These are phyloP conservation scores for Metarhizium brunneum DNA, from an alignment of 2,329 filamentous ascomycete genomes.

Conservation along the genomic window DNA sequence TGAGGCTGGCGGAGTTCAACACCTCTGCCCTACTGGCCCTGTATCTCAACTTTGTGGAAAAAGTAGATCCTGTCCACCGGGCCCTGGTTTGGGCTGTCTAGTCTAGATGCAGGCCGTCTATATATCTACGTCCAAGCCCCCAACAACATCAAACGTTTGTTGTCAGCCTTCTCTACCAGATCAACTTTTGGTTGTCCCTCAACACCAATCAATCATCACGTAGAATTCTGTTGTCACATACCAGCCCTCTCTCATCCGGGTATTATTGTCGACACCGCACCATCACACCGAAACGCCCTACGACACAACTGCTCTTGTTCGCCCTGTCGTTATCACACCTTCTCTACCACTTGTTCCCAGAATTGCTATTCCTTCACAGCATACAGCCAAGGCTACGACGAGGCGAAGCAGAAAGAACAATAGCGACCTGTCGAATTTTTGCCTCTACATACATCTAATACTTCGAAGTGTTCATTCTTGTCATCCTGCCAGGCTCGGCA, in stretches of 20 bases:
- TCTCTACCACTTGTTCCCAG: background rate
- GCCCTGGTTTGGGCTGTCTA: constrained; percentile 2
- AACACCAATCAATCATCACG: background rate
- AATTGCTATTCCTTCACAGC: background rate
- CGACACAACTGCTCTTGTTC: background rate
- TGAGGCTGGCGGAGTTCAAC: constrained; percentile 9
- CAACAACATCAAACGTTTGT: constrained; percentile 1
- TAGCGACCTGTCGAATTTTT: too few species aligned
- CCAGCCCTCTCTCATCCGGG: too few species aligned
- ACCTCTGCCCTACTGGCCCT: constrained; percentile 7
- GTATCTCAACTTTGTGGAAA: constrained; percentile 5
- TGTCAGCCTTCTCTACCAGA: background rate
- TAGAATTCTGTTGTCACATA: background rate
- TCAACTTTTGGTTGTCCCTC: background rate
- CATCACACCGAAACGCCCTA: background rate
- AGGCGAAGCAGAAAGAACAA: background rate
- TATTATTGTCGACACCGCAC: background rate
- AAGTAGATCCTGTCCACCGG: constrained; percentile 8
- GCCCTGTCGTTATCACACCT: background rate
- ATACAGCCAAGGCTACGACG: background rate
- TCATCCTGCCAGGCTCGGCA: background rate
- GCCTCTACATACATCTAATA: background rate
- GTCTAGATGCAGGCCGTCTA: constrained; percentile 6
- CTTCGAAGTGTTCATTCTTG: background rate
- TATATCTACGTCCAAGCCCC: constrained; percentile 12